These are phyloP conservation scores for Juncus inflexus DNA, from an alignment of 176 grass and related monocot genomes.

Conservation along the genomic window DNA sequence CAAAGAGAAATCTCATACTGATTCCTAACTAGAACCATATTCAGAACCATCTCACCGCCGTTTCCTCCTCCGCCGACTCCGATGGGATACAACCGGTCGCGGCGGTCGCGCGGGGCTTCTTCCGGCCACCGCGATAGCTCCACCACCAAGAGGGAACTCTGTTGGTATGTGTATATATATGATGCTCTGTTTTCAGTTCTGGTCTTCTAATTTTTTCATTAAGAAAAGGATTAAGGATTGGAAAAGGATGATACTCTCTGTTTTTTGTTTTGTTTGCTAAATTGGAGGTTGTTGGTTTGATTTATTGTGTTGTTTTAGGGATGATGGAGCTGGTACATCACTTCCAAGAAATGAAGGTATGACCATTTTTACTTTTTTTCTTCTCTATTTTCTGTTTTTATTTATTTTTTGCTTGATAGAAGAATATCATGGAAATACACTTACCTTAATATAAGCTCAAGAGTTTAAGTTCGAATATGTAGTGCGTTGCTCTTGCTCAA, in stretches of 20 bases:
- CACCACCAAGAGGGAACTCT: constrained; percentile 33
- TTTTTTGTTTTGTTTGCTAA: background rate
- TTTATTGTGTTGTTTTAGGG: constrained; percentile 37
- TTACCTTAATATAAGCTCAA: too few relatives aligned
- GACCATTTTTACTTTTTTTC: background rate
- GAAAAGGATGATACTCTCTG: background rate
- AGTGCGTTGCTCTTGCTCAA: too few relatives aligned
- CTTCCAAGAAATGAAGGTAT: constrained; percentile 74
- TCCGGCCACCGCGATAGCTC: constrained; percentile 28
- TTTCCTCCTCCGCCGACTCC: constrained; percentile 4
- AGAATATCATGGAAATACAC: too few relatives aligned
- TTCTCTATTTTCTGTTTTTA: background rate
- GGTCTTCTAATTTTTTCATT: too few relatives aligned
- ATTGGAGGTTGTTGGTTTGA: background rate
- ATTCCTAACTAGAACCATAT: too few relatives aligned
- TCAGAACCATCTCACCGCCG: background rate
- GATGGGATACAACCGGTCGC: constrained; percentile 80
- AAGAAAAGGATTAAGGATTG: too few relatives aligned
- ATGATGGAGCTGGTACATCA: constrained; percentile 52
- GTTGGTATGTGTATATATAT: constrained; percentile 18
- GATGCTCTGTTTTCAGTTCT: too few relatives aligned
- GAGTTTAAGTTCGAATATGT: too few relatives aligned
- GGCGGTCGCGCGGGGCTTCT: constrained; percentile 41
- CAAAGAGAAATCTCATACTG: too few relatives aligned
- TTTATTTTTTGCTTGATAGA: background rate